A percentile compares a stretch with the other conserved stretches of the same genome.
Evolutionary conservation across 768 basidiomycete species (phyloP).

Genomic region (Ephemerocybe angulata): DNA sequence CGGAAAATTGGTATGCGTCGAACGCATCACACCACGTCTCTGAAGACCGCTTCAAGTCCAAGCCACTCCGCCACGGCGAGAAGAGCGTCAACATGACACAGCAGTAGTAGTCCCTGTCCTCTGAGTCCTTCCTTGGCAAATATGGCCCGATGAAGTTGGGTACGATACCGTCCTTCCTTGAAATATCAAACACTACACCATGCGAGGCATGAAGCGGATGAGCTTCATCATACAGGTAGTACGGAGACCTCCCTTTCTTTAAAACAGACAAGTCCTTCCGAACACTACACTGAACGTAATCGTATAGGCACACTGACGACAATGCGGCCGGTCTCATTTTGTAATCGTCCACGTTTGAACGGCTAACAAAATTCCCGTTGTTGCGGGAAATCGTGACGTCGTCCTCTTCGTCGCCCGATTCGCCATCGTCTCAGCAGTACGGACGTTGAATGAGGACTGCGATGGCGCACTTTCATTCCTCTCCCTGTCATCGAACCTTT

Average conservation of each 20-base stretch:
- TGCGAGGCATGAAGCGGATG: not conserved
- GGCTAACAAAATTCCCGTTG: not conserved
- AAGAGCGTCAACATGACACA: slow-evolving; percentile 1
- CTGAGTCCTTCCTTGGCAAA: not conserved
- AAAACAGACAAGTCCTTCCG: not conserved
- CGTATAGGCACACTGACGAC: not conserved
- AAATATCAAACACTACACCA: not conserved
- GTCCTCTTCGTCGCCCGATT: not conserved
- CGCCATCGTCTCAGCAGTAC: not conserved
- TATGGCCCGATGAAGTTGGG: not conserved
- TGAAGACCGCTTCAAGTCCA: not conserved
- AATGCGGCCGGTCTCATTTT: not conserved
- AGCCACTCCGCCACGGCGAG: not conserved
- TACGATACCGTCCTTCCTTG: not conserved
- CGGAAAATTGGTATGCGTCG: not conserved
- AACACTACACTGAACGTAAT: not conserved
- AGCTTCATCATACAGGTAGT: no score
- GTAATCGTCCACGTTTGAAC: not conserved
- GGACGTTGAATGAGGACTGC: not conserved
- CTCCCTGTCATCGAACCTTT: not conserved
- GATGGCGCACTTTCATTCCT: no score
- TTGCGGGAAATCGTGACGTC: no score
- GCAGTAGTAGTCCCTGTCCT: not conserved
- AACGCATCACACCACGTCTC: not conserved
- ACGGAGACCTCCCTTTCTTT: not conserved